Evolutionary conservation across 306 rosid species (phyloP), one percentile per base, ranked within the genome.

Genomic region (Vigna nakashimae): DNA sequence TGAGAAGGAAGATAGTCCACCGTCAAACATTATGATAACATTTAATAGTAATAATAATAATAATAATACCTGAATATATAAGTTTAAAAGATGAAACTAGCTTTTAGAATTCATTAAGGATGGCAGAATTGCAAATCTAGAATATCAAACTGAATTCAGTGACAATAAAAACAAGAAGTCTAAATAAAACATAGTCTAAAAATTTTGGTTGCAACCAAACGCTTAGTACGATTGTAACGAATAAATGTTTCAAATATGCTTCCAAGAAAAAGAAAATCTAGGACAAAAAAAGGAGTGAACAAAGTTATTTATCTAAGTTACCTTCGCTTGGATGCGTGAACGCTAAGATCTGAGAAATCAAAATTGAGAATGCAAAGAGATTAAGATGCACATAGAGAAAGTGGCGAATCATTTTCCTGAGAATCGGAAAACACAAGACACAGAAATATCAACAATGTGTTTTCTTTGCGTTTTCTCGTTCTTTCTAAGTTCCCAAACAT

Each of bases 321-420:
- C 98, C 91, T 55, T 94, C 97, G 5, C 55, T 53, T 20, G 73
- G 67, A 64, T 79, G 75, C 17, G 97, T 92, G 30, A 65, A 62
- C 9, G 95, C 92, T 6, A 68, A 65, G 75, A 84, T 80, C 49
- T 63, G 84, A 1, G 90, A 76, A 65, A 79, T 79, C 74, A 90
- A 83, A 76, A 80, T 65, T 56, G 84, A 82, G n/a, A 34, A 82
- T 81, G 87, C 14, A 63, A 81, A 13, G 45, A 83, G 64, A 36
- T 24, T 34, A 71, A 87, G 80, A 79, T 59, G 77, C 71, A 71
- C 26, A 18, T 43, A 65, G 16, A 24, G 50, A 60, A 69, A 70
- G 73, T 28, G 45, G 51, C 69, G 72, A 75, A 64, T 74, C 97
- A 88, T 91, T 70, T 81, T 69, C 86, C 74, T 26, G 58, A 73